Conservation (phyloP, 371 early-diverging fungal genomes). For the Mortierella sp. region DNA sequence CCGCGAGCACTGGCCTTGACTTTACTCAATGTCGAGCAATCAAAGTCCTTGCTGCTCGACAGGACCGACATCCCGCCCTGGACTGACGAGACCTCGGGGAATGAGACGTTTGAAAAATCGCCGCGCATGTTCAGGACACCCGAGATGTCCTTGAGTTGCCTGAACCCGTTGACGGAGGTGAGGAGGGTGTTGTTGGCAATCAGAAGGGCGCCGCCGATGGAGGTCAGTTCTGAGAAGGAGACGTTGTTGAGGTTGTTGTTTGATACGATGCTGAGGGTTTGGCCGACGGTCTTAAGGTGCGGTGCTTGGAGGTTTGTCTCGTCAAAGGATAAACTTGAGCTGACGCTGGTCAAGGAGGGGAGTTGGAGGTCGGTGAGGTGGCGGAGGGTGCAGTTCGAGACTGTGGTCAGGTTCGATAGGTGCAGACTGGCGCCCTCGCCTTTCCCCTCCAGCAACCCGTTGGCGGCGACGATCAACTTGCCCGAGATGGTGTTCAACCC, state of each 20-base stretch:
- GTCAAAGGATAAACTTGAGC: constrained; percentile 62
- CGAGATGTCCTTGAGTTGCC: constrained; percentile 61
- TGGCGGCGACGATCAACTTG: constrained; percentile 61
- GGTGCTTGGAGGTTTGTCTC: constrained; percentile 62
- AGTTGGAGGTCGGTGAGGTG: constrained; percentile 47
- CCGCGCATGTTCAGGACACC: constrained; percentile 68
- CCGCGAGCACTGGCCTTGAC: constrained; percentile 48
- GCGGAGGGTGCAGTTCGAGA: constrained; percentile 45
- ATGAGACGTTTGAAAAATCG: constrained; percentile 58
- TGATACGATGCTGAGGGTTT: constrained; percentile 64
- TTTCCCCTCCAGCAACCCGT: constrained; percentile 51
- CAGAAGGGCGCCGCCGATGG: constrained; percentile 66
- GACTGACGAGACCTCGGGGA: constrained; percentile 61
- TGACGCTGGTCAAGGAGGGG: constrained; percentile 49
- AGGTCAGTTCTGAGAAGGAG: constrained; percentile 59
- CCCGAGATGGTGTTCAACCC: constrained; percentile 54
- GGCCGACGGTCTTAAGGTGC: constrained; percentile 57
- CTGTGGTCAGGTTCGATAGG: constrained; percentile 34
- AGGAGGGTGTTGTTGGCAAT: constrained; percentile 63
- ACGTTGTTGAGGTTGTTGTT: constrained; percentile 61
- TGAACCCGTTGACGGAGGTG: constrained; percentile 59
- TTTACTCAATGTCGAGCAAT: constrained; percentile 40
- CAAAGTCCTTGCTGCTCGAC: constrained; percentile 51
- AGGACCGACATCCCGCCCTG: constrained; percentile 51
- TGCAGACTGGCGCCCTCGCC: constrained; percentile 20